Base-by-base conservation (phyloP, 768 basidiomycete species). In the Cystobasidium tubakii region DNA sequence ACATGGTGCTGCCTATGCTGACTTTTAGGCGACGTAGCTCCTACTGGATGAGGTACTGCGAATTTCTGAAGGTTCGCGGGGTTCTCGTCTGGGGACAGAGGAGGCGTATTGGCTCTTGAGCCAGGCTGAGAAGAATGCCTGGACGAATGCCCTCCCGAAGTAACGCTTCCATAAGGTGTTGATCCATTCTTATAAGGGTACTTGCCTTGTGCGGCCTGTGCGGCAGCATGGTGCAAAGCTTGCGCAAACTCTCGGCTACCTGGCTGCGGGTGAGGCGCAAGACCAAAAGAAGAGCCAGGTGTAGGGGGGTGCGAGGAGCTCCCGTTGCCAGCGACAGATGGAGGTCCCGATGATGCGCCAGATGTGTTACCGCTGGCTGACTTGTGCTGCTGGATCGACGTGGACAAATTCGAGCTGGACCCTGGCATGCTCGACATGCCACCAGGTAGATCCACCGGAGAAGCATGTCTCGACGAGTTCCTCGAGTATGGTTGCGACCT, bases 391-490 rank as follows among this genome's bases (percentile, higher is more conserved):
- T 39, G 39, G 7, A 39, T 39, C 10, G 54, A 34, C 19, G 34
- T 25, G 50, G 33, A 13, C 69, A 21, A 21, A 27, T 55, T 71
- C 31, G 25, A 36, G 19, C 55, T 23, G 3, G 57, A 29, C 6
- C 57, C 25, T 6, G 57, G 23, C 29, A 27, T 27, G 57, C 12
- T 29, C 27, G 29, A 60, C 33, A 60, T 17, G 57, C 25, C 29
- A 50, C 33, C 31, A 10, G 63, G 21, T 4, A 65, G 25, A 23
- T 65, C 63, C 10, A 46, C 43, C 7, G 63, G 63, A 15, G 63
- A 65, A 27, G 69, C 69, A 31, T 71, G 69, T 39, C 69, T 33
- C 7, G 33, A 34, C 33, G 69, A 71, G 36, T 55, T 34, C 21
- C 69, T 55, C 39, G 36, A 53, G 55, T 71, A 71, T 44, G 69